Evolutionary conservation across 202 grass and related monocot genomes (phyloP).

Genomic region (Panicum virgatum): DNA sequence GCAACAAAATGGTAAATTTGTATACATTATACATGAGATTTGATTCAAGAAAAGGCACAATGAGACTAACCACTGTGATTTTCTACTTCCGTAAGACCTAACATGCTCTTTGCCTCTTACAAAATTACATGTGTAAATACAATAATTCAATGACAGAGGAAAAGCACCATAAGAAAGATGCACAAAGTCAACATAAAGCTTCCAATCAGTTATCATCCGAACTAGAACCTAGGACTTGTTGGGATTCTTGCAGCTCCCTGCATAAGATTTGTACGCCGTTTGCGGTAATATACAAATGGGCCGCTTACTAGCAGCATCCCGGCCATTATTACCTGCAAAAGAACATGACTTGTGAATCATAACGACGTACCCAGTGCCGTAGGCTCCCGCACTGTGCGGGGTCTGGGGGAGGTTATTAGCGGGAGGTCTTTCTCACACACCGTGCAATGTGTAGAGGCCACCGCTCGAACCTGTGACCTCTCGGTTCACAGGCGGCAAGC

Average conservation of each 20-base stretch:
- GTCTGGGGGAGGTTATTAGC: no score
- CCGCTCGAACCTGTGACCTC: no score
- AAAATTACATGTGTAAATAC: constrained; percentile 33
- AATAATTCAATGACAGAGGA: not conserved
- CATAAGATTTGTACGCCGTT: constrained; percentile 46
- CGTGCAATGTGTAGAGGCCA: no score
- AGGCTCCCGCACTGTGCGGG: no score
- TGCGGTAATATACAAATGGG: constrained; percentile 71
- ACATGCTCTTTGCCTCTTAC: constrained; percentile 3
- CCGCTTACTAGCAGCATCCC: constrained; percentile 83
- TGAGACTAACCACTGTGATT: constrained; percentile 27
- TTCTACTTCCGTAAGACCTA: constrained; percentile 33
- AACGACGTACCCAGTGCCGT: no score
- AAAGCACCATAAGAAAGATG: constrained; percentile 20
- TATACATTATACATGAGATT: constrained; percentile 40
- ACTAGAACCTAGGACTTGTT: constrained; percentile 75
- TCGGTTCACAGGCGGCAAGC: no score
- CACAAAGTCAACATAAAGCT: constrained; percentile 5
- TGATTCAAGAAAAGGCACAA: constrained; percentile 9
- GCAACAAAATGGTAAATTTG: constrained; percentile 26
- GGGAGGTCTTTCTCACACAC: no score
- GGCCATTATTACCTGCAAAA: constrained; percentile 71
- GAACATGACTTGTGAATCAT: no score
- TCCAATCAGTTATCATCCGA: not conserved
- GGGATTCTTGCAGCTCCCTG: constrained; percentile 68